Percentiles rank a stretch among this genome's conserved stretches.
Evolutionary conservation across 1,284 basidiomycete genomes (phyloP).

Genomic region (Leccinum pallidistipes): DNA sequence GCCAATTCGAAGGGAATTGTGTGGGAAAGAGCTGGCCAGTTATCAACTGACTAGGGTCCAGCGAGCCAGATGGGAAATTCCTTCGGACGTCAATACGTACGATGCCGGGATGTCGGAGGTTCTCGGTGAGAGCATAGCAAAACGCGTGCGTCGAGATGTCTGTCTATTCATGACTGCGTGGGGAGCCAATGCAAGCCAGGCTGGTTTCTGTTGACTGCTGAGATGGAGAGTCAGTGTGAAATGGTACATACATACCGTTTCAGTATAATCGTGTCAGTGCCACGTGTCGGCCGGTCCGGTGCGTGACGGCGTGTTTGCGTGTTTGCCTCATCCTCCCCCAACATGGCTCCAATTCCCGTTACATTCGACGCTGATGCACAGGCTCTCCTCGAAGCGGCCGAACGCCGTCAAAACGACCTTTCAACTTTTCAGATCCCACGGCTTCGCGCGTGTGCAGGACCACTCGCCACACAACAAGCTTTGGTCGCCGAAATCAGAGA

Average conservation of each 20-base stretch:
- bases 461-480: slow-evolving; percentile 67
- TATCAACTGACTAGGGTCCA: neutral
- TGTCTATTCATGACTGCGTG: neutral
- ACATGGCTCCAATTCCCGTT: slow-evolving; percentile 63
- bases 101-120: neutral
- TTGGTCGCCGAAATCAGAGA: slow-evolving; percentile 73
- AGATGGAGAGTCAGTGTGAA: neutral
- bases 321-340: neutral
- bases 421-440: slow-evolving; percentile 73
- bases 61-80: neutral
- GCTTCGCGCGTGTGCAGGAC: slow-evolving; percentile 63
- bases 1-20: too few species aligned
- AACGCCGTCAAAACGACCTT: slow-evolving; percentile 64
- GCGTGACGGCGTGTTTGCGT: neutral
- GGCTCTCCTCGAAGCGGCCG: slow-evolving; percentile 50
- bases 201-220: neutral
- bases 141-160: neutral
- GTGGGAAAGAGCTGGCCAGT: neutral
- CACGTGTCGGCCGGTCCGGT: neutral
- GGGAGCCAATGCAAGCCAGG: neutral
- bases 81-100: neutral
- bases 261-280: neutral
- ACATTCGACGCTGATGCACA: slow-evolving; percentile 51
- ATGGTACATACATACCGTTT: neutral
- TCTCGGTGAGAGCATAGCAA: neutral